Base-by-base conservation (phyloP, 257 asterid species). In the Primulina eburnea region DNA sequence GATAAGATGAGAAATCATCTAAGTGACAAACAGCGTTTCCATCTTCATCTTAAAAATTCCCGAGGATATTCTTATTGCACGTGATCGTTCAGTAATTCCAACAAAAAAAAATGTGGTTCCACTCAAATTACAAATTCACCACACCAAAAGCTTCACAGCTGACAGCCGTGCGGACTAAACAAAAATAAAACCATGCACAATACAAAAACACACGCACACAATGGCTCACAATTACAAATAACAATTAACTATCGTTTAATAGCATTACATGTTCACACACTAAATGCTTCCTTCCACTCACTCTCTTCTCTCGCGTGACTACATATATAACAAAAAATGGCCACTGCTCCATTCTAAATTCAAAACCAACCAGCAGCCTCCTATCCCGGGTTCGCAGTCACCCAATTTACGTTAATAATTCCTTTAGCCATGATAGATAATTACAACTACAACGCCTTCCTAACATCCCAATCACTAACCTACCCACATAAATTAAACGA, bases 401-500 rank as follows among this genome's bases (percentile, higher is more conserved):
- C 53, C 53, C 53, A 43, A 18, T 43, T 43, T 43, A 4, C 7
- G 53, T 43, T 43, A 11, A 43, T 14, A 12, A 14, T 43, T 43
- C 6, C 57, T 50, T 50, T 50, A 50, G 20, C 57, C 57, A 50
- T 16, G 57, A 50, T 50, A 17, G 20, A 50, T 50, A 50, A 50
- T 50, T 50, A 50, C 57, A 43, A 43, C 57, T 16, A 16, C 21
- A 6, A 50, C 3, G 2, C 21, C 16, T 17, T 50, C 57, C 57
- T 50, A 50, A 50, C 7, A 50, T 50, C 57, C 47, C 47, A 38
- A 9, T 38, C 57, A 50, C 71, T 64, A 62, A 50, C 62, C 70
- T 65, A 64, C 75, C 64, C 34, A 64, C 77, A 55, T 57, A 67
- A 52, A 8, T 67, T 38, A 47, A 28, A 65, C 59, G 7, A 63